Base-by-base conservation (phyloP, 768 basidiomycete genomes). In the Psilocybe azurescens region DNA sequence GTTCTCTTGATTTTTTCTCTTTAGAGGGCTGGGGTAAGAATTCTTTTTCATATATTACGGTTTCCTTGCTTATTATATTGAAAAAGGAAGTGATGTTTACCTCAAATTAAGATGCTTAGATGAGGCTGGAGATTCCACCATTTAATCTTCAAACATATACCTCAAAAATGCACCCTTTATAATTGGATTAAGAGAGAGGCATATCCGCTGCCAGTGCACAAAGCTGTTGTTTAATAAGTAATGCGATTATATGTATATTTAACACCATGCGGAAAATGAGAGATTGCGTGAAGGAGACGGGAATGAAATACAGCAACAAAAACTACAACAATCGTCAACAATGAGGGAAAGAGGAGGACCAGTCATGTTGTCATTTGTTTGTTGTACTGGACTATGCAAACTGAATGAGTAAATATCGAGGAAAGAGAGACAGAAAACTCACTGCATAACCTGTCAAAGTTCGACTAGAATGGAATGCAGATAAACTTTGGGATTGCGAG, bases 1-100 rank as follows among this genome's bases (percentile, higher is more conserved):
- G 94, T 16, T 89, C 89, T 4, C 79, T 96, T 28, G 90, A 95
- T 66, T 77, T 97, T 47, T 84, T 91, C 62, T 89, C 90, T 1
- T 72, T 96, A 50, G 90, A 94, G 72, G 91, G 93, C 10, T 94
- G 91, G 91, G 93, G 92, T 86, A 69, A 71, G 83, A 73, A 41
- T 39, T 56, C 46, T 30, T 7, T 44, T 48, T 20, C n/a, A 62
- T 56, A 20, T 48, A 20, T 18, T 14, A 29, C 14, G 11, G 20
- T 44, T 30, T 39, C 59, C 50, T 61, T 63, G 60, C 65, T 33
- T 67, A 53, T 13, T 13, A 36, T 55, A 48, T 30, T 44, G 10
- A 44, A 44, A 44, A 56, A 83, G 81, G 81, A 3, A 82, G 79
- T 30, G 83, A 85, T 67, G 81, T 83, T 29, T 83, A 81, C 68